Percentiles rank a stretch among this genome's conserved stretches.
Evolutionary conservation across 1,284 basidiomycete genomes (phyloP).

Genomic region (Naganishia sp.): DNA sequence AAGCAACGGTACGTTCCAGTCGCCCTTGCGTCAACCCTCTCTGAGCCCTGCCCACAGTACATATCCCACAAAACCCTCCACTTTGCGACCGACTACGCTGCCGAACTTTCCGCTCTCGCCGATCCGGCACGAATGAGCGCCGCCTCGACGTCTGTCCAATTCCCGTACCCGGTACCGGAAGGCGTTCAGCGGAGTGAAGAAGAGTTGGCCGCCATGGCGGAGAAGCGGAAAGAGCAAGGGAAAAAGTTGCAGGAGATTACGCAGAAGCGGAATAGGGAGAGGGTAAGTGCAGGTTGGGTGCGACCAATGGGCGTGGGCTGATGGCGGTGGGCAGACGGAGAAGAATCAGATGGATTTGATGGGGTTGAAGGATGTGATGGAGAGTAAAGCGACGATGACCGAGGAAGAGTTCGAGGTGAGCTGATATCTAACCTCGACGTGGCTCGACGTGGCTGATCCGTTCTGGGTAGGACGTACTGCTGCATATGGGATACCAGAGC

Average conservation of each 20-base stretch:
- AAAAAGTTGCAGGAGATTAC: conserved; percentile 80
- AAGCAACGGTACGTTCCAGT: conserved; percentile 56
- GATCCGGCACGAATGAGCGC: conserved; percentile 67
- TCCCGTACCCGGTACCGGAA: conserved; percentile 72
- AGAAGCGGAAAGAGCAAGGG: conserved; percentile 81
- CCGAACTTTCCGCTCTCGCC: conserved; percentile 65
- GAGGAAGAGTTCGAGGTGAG: conserved; percentile 74
- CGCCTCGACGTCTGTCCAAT: conserved; percentile 75
- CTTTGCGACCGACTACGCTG: conserved; percentile 76
- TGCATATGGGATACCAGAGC: conserved; percentile 69
- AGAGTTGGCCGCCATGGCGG: conserved; percentile 73
- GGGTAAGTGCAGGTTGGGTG: conserved; percentile 58
- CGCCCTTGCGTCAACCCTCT: too few relatives aligned
- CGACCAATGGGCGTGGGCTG: background rate
- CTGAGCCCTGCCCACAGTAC: conserved; percentile 60
- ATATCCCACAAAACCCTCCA: conserved; percentile 87
- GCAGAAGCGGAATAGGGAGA: conserved; percentile 68
- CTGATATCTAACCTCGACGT: conserved; percentile 19
- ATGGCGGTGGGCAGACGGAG: conserved; percentile 63
- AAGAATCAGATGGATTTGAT: conserved; percentile 78
- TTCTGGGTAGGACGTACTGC: conserved; percentile 16
- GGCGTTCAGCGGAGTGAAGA: conserved; percentile 88
- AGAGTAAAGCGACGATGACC: conserved; percentile 65
- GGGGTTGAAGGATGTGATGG: conserved; percentile 79
- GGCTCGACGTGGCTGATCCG: background rate